These are phyloP conservation scores for Linum usitatissimum DNA, from an alignment of 345 rosid species.

Conservation along the genomic window DNA sequence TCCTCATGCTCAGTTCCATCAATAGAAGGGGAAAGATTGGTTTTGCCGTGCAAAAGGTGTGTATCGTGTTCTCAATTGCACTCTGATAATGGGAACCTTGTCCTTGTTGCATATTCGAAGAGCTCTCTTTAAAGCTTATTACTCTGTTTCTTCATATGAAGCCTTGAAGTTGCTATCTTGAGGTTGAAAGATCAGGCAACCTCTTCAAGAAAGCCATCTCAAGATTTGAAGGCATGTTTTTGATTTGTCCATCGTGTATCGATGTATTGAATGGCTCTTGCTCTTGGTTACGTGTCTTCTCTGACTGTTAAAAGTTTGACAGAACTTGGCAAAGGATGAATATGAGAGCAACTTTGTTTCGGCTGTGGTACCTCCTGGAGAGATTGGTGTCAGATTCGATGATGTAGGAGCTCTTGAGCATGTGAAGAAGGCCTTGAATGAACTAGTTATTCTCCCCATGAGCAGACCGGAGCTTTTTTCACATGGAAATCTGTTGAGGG, in stretches of 20 bases:
- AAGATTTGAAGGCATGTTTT: slow-evolving; percentile 30
- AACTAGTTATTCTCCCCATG: slow-evolving; percentile 87
- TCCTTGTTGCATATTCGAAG: background rate
- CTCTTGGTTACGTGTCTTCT: too few species aligned
- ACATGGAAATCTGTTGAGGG: slow-evolving; percentile 81
- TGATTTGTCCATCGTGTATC: too few species aligned
- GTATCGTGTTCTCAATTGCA: slow-evolving; percentile 12
- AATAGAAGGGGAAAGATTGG: slow-evolving; percentile 48
- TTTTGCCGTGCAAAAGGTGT: slow-evolving; percentile 71
- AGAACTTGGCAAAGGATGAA: slow-evolving; percentile 78
- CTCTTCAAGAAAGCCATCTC: slow-evolving; percentile 50
- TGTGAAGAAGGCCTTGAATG: slow-evolving; percentile 82
- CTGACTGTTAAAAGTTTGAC: too few species aligned
- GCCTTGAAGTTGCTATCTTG: slow-evolving; percentile 74
- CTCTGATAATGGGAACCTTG: background rate
- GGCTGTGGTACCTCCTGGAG: slow-evolving; percentile 77
- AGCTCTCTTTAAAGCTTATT: slow-evolving; percentile 15
- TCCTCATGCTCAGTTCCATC: slow-evolving; percentile 61
- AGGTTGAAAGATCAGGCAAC: slow-evolving; percentile 82
- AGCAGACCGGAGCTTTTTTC: slow-evolving; percentile 82
- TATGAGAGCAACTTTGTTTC: slow-evolving; percentile 71
- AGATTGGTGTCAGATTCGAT: slow-evolving; percentile 81
- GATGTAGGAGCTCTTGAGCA: slow-evolving; percentile 90
- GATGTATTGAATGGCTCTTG: too few species aligned
- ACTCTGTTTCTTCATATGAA: slow-evolving; percentile 29